A percentile compares a stretch with the other conserved stretches of the same genome.
Conservation (phyloP, 2,329 filamentous ascomycete species). For the Penicillium sp. region DNA sequence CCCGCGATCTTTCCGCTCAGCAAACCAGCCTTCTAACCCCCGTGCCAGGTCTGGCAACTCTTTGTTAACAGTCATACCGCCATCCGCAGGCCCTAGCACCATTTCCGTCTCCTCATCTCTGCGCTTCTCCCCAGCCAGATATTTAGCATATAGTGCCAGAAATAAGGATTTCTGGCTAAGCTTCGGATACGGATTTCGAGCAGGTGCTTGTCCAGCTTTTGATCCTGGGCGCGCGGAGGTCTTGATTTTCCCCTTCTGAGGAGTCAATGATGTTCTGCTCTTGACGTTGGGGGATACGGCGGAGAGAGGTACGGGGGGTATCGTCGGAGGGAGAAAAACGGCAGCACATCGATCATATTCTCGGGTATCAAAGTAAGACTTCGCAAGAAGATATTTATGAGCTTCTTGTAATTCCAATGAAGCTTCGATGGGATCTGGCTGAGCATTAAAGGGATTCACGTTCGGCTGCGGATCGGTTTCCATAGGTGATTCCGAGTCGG, state of each 20-base stretch:
- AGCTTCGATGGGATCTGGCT: conserved; percentile 67
- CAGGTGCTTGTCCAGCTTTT: conserved; percentile 26
- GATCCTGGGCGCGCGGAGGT: conserved; percentile 27
- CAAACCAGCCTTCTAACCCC: conserved; percentile 77
- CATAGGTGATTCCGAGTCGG: conserved; percentile 58
- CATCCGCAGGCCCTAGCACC: conserved; percentile 89
- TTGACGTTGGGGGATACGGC: conserved; percentile 34
- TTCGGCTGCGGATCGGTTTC: conserved; percentile 48
- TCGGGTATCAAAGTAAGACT: conserved; percentile 90
- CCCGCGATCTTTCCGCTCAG: conserved; percentile 58
- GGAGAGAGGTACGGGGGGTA: conserved; percentile 62
- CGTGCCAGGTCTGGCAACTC: conserved; percentile 73
- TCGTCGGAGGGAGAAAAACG: conserved; percentile 78
- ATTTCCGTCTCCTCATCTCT: conserved; percentile 97
- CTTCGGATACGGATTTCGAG: conserved; percentile 41
- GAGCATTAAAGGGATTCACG: conserved; percentile 50
- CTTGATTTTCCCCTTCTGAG: conserved; percentile 61
- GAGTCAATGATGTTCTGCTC: conserved; percentile 36
- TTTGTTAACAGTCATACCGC: conserved; percentile 78
- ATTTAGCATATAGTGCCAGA: conserved; percentile 85
- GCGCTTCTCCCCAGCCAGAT: conserved; percentile 88
- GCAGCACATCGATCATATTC: conserved; percentile 92
- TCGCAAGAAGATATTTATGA: conserved; percentile 81
- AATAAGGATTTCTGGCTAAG: conserved; percentile 91
- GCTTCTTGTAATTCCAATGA: conserved; percentile 73